Base-by-base conservation (phyloP, 257 asterid genomes). In the Cruciata laevipes region DNA sequence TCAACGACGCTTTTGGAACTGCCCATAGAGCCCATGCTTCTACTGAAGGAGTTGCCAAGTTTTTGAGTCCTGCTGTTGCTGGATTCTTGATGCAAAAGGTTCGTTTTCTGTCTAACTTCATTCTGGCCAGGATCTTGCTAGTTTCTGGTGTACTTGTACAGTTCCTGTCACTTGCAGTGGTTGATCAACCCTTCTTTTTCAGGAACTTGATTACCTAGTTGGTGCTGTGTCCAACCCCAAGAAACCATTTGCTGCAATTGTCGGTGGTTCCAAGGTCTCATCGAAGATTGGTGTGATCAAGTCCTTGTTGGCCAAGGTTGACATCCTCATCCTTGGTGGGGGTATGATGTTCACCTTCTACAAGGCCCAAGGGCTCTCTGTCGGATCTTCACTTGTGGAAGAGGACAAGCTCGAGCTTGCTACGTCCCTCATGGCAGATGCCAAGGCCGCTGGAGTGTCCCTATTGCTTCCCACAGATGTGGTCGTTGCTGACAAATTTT, bases 241-340 rank as follows among this genome's bases (percentile, higher is more conserved):
- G 86, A 87, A 85, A 83, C 96, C 95, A 44, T 89, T 85, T 81
- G 95, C 95, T 63, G 96, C 96, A 40, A 87, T 89, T 65, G 93
- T 89, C 74, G 96, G 96, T 67, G 93, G 96, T 65, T 75, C 93
- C 72, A 89, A 87, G 83, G 95, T 89, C 23, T 89, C 96, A 51
- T 68, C 83, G 68, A 89, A 89, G 72, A 89, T 85, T 71, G 84
- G 89, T 27, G 91, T 85, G 55, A 89, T 87, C 3, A 89, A 89
- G 82, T 87, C 95, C 13, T 75, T 89, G 38, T 74, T 89, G 77
- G 83, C 79, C 64, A 89, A 85, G 84, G 95, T 85, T 38, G 86
- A 87, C 75, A 2, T 85, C 47, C 88, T 89, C 69, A 33, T 89
- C n/a, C 86, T 89, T 1, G 96, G 96, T 58, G 96, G 96, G 68